Conservation (phyloP, 2,329 filamentous ascomycete species). For the Trichoderma hamatum region DNA sequence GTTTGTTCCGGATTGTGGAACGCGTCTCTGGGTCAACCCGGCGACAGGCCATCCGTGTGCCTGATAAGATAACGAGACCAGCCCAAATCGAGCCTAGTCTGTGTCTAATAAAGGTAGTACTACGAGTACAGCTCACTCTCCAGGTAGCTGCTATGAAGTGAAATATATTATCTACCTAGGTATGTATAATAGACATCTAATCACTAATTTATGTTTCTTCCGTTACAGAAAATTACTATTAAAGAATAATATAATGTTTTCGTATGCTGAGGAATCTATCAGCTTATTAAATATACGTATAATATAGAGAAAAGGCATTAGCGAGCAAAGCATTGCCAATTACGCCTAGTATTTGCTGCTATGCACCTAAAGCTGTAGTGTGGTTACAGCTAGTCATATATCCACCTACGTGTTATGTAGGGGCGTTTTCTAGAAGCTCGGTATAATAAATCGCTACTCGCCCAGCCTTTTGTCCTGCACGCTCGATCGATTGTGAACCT, state of each 20-base stretch:
- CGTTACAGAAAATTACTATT: neutral
- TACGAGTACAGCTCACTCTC: too few relatives aligned
- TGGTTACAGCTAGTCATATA: neutral
- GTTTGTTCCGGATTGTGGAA: slow-evolving; percentile 18
- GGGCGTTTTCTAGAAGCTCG: slow-evolving; percentile 16
- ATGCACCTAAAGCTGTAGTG: neutral
- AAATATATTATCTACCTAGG: neutral
- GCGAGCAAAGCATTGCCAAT: neutral
- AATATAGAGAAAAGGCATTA: neutral
- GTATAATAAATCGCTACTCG: neutral
- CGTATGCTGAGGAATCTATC: too few relatives aligned
- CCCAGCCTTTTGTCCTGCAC: neutral
- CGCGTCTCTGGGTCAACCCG: slow-evolving; percentile 22
- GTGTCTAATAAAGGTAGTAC: too few relatives aligned
- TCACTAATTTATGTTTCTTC: too few relatives aligned
- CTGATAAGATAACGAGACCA: slow-evolving; percentile 16
- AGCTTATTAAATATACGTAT: neutral
- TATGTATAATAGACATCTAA: too few relatives aligned
- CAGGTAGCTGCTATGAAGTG: neutral
- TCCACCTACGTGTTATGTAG: neutral
- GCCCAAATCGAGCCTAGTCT: neutral
- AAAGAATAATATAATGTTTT: neutral
- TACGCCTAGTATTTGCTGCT: neutral
- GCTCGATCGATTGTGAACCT: neutral
- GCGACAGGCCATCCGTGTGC: neutral